Evolutionary conservation across 768 basidiomycete species (phyloP), one percentile per base, ranked within the genome.

Genomic region (Suillus subluteus): DNA sequence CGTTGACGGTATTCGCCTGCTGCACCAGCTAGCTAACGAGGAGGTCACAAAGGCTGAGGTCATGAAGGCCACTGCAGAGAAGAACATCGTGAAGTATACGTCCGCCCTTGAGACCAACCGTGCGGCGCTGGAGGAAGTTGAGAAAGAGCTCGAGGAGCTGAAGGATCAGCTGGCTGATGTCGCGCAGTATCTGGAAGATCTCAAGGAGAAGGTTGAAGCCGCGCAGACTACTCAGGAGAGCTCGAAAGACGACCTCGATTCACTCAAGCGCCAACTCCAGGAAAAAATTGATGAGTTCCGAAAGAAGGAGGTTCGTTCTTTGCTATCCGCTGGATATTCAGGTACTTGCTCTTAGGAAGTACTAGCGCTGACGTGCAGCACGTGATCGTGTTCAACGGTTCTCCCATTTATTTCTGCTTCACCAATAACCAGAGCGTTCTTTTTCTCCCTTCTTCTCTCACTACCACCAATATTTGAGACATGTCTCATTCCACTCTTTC

Each of bases 251-350:
- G 32, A 32, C 32, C 32, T 32, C 32, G 32, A 32, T 32, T 32
- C 32, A 6, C 83, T 93, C 69, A 97, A 96, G 77, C 75, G 76
- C 12, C 86, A 93, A 68, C 77, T 98, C 3, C 93, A 96, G 65
- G 84, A 85, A 71, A 92, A 86, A 63, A 92, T 98, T 65, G 89
- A 93, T 68, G 87, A 85, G 21, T 99, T 98, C 82, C 83, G 90
- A 70, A 84, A 90, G 73, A 88, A 86, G 63, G 92, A 98, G 88
- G 96, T 95, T 65, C 61, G 87, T 76, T 40, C 16, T 48, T 44
- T 46, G 6, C n/a, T 48, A 12, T 30, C 0, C 18, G 23, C 40
- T 3, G 3, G 43, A 56, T 13, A 3, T 2, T 6, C 44, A 61
- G 61, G 32, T n/a, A 58, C 61, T 70, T 32, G 32, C 32, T 32